Evolutionary conservation across 164 flowering plant species (phyloP).

Genomic region (Tetrastigma voinierianum): DNA sequence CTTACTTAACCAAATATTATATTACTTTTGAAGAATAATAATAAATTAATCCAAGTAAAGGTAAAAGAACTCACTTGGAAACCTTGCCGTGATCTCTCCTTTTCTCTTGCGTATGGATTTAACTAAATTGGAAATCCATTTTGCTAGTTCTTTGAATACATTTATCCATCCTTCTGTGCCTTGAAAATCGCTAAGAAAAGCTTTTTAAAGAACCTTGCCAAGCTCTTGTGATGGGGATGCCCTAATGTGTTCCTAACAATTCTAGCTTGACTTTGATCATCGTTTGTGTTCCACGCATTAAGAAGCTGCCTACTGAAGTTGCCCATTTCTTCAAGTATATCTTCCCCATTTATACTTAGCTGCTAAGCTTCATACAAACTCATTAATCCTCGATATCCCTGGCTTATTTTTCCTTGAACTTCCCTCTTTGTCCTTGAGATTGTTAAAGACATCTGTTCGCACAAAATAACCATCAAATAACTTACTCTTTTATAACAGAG

Average conservation of each 20-base stretch:
- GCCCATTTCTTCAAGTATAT: conserved; percentile 43
- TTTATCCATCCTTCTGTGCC: conserved; percentile 9
- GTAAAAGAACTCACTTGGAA: conserved; percentile 29
- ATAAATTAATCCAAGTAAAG: too few relatives aligned
- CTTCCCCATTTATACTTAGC: conserved; percentile 37
- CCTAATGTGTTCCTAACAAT: conserved; percentile 21
- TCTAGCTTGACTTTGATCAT: conserved; percentile 16
- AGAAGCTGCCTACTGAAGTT: conserved; percentile 31
- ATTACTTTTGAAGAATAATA: neutral
- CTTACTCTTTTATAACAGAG: too few relatives aligned
- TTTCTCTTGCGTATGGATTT: conserved; percentile 35
- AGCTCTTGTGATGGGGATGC: conserved; percentile 39
- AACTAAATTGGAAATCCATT: conserved; percentile 32
- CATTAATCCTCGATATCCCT: conserved; percentile 19
- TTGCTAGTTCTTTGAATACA: conserved; percentile 31
- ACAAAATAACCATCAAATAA: neutral
- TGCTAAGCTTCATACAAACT: conserved; percentile 31
- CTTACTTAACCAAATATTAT: too few relatives aligned
- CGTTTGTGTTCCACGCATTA: conserved; percentile 8
- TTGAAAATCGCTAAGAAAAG: conserved; percentile 11
- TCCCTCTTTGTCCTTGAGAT: conserved; percentile 13
- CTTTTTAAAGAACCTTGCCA: conserved; percentile 38
- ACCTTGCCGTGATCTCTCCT: conserved; percentile 39
- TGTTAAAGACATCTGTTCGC: conserved; percentile 12
- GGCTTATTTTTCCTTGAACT: neutral